phyloP scores from a whole-genome alignment of 306 rosid genomes.

The Acacia crassicarpa region DNA sequence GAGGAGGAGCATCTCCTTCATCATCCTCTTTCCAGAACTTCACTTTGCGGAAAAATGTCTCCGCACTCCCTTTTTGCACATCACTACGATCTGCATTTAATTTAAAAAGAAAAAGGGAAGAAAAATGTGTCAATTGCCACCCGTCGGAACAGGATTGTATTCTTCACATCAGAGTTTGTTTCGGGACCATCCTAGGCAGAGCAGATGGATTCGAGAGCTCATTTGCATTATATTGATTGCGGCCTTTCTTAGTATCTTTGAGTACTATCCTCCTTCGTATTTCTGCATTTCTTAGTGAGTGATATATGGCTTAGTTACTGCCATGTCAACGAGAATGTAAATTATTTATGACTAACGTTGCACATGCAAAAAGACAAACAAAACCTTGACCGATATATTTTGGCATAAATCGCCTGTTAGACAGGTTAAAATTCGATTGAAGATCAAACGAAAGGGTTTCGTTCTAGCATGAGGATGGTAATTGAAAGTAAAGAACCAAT shows the following conservation, averaged over 20 bases:
- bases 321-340: neutral
- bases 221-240: neutral
- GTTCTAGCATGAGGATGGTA: neutral
- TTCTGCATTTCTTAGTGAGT: neutral
- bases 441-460: neutral
- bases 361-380: neutral
- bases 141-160: neutral
- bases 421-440: neutral
- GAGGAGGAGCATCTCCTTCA: conserved; percentile 94
- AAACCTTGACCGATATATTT: neutral
- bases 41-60: conserved; percentile 84
- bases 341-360: neutral
- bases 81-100: conserved; percentile 80
- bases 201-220: neutral
- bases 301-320: neutral
- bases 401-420: neutral
- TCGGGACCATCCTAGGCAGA: neutral
- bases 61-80: conserved; percentile 81
- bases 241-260: neutral
- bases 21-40: conserved; percentile 88
- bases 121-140: neutral
- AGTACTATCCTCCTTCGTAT: neutral
- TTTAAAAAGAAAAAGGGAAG: neutral
- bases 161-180: neutral
- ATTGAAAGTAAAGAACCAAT: neutral